These are phyloP conservation scores for Huntiella savannae DNA, from an alignment of 2,329 filamentous ascomycete species.

Conservation along the genomic window DNA sequence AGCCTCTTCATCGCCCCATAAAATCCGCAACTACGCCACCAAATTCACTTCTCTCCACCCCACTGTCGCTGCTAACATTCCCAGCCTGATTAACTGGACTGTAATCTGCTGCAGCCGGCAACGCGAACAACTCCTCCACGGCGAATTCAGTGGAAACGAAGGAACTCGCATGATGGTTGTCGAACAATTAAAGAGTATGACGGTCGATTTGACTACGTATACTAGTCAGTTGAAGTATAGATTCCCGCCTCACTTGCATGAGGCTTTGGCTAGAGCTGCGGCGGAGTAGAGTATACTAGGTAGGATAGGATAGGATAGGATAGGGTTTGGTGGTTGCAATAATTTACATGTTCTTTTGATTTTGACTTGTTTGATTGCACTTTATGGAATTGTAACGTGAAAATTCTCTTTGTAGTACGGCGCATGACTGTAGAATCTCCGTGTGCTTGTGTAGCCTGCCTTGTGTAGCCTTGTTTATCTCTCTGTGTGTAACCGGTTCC, in stretches of 20 bases:
- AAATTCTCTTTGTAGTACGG: too few relatives aligned
- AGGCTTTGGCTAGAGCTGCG: slow-evolving; percentile 67
- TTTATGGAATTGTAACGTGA: too few relatives aligned
- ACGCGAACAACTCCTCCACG: slow-evolving; percentile 48
- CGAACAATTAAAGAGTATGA: slow-evolving; percentile 57
- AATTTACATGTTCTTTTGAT: neutral
- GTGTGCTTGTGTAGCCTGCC: too few relatives aligned
- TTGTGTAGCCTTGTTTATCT: too few relatives aligned
- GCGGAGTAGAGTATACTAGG: slow-evolving; percentile 31
- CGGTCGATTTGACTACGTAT: slow-evolving; percentile 82
- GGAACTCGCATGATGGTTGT: slow-evolving; percentile 44
- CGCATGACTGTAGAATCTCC: too few relatives aligned
- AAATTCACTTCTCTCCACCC: slow-evolving; percentile 63
- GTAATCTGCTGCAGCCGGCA: slow-evolving; percentile 71
- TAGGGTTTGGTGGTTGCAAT: neutral
- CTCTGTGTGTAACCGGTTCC: too few relatives aligned
- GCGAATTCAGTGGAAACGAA: slow-evolving; percentile 57
- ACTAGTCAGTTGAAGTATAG: slow-evolving; percentile 77
- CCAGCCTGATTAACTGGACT: slow-evolving; percentile 84
- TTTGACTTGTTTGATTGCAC: too few relatives aligned
- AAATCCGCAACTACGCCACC: slow-evolving; percentile 62
- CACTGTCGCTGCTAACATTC: slow-evolving; percentile 72
- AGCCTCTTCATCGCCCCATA: slow-evolving; percentile 53
- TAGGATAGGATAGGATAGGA: too few relatives aligned
- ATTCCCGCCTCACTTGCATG: slow-evolving; percentile 70